Base-by-base conservation (phyloP, 2,329 filamentous ascomycete species). In the Penicillium fuscoglaucum region DNA sequence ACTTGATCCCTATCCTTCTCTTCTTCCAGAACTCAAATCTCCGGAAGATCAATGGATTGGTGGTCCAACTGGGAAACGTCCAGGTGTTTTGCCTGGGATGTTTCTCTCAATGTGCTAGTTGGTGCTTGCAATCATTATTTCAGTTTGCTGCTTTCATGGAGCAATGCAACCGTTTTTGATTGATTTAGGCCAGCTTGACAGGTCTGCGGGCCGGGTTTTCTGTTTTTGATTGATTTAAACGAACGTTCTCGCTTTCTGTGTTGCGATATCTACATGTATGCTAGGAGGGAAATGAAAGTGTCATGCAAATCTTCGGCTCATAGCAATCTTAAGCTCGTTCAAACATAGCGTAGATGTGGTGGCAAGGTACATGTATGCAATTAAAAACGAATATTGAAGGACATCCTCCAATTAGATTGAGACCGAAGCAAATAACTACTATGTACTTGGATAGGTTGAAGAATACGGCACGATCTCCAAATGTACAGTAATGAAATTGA, bases 11-110 rank as follows among this genome's bases (percentile, higher is more conserved):
- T 35, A 52, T 49, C 39, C 55, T 55, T 48, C 31, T 47, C 35
- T 57, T 58, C 49, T 61, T 51, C 33, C 45, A 17, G 46, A 60
- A 47, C 41, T 44, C 47, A 56, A 55, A 28, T 35, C 49, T 35
- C 24, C 24, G 53, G 55, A 56, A 63, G 43, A 33, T 59, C 33
- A 55, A 57, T 26, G 31, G 37, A 40, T 51, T 5, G 33, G 29
- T 52, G 57, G 47, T 55, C 29, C 19, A 53, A 33, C 29, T 47
- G 49, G 31, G 19, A 35, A 21, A 44, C 17, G 46, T 12, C 24
- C 19, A 13, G 45, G 24, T 31, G 43, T 24, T 35, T 54, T 39
- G 26, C 39, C 26, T 43, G 13, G 26, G 26, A n/a, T 24, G 21
- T 24, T 28, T 33, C 24, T 15, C 31, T 37, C 41, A 19, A 29